A percentile compares a stretch with the other conserved stretches of the same genome.
phyloP scores from a whole-genome alignment of 2,329 filamentous ascomycete species.

The Colletotrichum tofieldiae region DNA sequence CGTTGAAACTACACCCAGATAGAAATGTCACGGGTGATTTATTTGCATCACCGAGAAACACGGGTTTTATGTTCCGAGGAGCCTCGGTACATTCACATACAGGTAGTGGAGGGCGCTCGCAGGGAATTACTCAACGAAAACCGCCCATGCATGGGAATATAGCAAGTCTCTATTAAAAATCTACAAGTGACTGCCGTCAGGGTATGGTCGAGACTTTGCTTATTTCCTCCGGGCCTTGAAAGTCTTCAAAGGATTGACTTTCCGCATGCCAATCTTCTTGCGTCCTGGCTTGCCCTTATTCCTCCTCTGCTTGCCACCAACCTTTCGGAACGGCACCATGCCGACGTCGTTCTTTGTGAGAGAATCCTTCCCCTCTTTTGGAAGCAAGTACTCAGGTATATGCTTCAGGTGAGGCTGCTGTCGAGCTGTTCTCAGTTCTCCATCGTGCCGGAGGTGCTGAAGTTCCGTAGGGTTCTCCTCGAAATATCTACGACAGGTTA shows the following conservation, averaged over 20 bases:
- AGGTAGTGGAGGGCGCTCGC: no score
- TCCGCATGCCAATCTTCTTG: conserved; percentile 72
- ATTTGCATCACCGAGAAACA: not conserved
- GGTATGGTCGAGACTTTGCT: conserved; percentile 37
- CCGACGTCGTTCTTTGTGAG: conserved; percentile 78
- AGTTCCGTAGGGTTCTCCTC: conserved; percentile 96
- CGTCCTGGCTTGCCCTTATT: conserved; percentile 59
- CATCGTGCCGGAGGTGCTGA: conserved; percentile 89
- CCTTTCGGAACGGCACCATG: conserved; percentile 79
- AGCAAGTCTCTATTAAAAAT: conserved; percentile 12
- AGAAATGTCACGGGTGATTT: not conserved
- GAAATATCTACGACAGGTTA: conserved; percentile 74
- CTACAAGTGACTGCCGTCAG: conserved; percentile 9
- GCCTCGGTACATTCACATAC: not conserved
- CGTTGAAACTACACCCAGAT: not conserved
- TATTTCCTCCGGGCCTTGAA: conserved; percentile 78
- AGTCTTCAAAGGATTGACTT: conserved; percentile 88
- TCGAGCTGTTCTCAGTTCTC: conserved; percentile 85
- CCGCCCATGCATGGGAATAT: not conserved
- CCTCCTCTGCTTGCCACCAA: conserved; percentile 65
- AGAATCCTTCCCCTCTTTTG: conserved; percentile 75
- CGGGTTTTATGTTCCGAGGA: not conserved
- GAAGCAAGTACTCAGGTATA: conserved; percentile 93
- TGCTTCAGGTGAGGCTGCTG: conserved; percentile 93
- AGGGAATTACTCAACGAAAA: not conserved